phyloP scores from a whole-genome alignment of 306 rosid genomes.

The Cercis canadensis region DNA sequence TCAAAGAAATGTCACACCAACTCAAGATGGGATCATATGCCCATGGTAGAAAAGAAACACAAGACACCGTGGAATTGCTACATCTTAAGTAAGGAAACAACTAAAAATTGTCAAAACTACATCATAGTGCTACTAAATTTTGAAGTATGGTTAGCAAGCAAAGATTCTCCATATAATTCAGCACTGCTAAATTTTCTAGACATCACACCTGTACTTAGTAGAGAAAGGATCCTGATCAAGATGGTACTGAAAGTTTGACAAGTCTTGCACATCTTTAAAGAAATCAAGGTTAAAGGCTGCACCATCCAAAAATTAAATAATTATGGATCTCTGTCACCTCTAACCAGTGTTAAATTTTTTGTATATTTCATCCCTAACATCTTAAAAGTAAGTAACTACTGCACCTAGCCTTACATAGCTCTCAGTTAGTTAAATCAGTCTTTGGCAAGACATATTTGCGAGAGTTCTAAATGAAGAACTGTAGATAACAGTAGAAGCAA shows the following conservation, averaged over 20 bases:
- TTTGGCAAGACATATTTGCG: constrained; percentile 87
- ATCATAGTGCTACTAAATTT: too few species aligned
- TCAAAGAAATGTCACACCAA: too few species aligned
- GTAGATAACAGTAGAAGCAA: constrained; percentile 87
- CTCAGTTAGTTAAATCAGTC: constrained; percentile 91
- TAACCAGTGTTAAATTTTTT: constrained; percentile 14
- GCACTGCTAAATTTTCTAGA: background rate
- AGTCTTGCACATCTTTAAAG: constrained; percentile 90
- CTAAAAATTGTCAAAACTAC: too few species aligned
- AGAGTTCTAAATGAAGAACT: constrained; percentile 91
- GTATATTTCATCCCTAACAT: constrained; percentile 5
- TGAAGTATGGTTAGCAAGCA: too few species aligned
- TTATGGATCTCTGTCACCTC: constrained; percentile 33
- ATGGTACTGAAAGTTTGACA: constrained; percentile 77
- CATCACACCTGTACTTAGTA: constrained; percentile 81
- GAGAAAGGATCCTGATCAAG: constrained; percentile 85
- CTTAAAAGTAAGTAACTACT: constrained; percentile 25
- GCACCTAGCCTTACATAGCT: constrained; percentile 88
- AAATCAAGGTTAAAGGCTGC: constrained; percentile 94
- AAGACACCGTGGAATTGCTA: too few species aligned
- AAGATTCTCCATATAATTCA: constrained; percentile 15
- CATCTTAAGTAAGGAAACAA: too few species aligned
- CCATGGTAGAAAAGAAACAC: too few species aligned
- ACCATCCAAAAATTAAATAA: constrained; percentile 30
- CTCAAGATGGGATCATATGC: too few species aligned